Percentiles rank a stretch among this genome's conserved stretches.
Evolutionary conservation across 202 grass and related monocot species (phyloP).

Genomic region (Setaria viridis): DNA sequence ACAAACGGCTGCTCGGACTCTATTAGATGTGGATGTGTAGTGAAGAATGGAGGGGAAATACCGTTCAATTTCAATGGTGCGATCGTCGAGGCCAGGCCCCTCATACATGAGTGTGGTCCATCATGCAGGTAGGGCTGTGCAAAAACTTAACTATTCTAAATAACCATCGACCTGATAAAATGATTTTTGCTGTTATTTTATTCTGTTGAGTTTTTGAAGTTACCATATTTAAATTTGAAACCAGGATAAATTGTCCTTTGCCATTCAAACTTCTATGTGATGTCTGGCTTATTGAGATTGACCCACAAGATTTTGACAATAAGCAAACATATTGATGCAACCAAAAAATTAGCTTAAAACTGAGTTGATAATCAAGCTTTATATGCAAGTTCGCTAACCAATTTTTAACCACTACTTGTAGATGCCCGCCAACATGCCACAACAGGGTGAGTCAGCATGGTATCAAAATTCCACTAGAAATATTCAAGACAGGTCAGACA

Average conservation of each 20-base stretch:
- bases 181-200: conserved; percentile 12
- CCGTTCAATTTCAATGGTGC: conserved; percentile 78
- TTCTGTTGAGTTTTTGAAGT: not conserved
- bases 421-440: conserved; percentile 76
- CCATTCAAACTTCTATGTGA: not conserved
- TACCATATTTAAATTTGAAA: conserved; percentile 16
- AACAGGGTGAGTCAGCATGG: conserved; percentile 81
- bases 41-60: conserved; percentile 91
- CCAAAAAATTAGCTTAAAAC: not conserved
- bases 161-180: not conserved
- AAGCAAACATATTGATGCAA: conserved; percentile 24
- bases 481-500: conserved; percentile 70
- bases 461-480: conserved; percentile 73
- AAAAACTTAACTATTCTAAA: conserved; percentile 9
- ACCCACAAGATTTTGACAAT: conserved; percentile 9
- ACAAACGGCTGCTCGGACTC: conserved; percentile 66
- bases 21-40: conserved; percentile 73
- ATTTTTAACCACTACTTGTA: conserved; percentile 39
- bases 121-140: conserved; percentile 60
- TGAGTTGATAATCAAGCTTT: conserved; percentile 13
- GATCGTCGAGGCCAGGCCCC: conserved; percentile 72
- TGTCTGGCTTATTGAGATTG: not conserved
- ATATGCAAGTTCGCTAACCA: conserved; percentile 7
- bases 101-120: conserved; percentile 89
- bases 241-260: not conserved